Percentiles rank a stretch among this genome's conserved stretches.
Evolutionary conservation across 192 early-diverging fungal genomes (phyloP).

Genomic region (Paraglomus brasilianum): DNA sequence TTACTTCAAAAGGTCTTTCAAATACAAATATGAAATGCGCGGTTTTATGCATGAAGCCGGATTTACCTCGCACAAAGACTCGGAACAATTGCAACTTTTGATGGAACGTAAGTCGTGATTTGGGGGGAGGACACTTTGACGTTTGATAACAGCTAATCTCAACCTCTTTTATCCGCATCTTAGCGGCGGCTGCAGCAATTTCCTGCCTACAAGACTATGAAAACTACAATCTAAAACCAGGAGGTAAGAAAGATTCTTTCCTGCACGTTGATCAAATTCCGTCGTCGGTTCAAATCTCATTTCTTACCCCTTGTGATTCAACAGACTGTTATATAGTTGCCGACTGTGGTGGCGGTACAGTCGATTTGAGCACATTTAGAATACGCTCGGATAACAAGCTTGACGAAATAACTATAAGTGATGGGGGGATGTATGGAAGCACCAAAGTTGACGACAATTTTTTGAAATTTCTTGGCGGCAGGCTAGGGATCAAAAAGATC

Average conservation of each 20-base stretch:
- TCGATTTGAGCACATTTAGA: constrained; percentile 34
- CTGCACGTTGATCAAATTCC: neutral
- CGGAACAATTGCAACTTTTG: constrained; percentile 7
- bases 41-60: neutral
- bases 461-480: neutral
- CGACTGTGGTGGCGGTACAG: constrained; percentile 46
- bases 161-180: neutral
- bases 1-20: neutral
- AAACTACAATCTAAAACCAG: neutral
- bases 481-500: neutral
- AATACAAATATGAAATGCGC: neutral
- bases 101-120: constrained; percentile 21
- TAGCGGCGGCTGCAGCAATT: constrained; percentile 20
- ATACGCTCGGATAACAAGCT: constrained; percentile 8
- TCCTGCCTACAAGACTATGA: neutral
- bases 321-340: constrained; percentile 37
- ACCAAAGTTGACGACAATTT: constrained; percentile 43
- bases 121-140: neutral
- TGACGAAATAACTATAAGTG: constrained; percentile 48
- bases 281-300: no score
- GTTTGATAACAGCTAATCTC: neutral
- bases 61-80: neutral
- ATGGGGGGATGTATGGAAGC: constrained; percentile 49
- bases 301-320: neutral
- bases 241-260: neutral